These are phyloP conservation scores for Plasmodium relictum DNA, from an alignment of 169 alveolate genomes.

Conservation along the genomic window DNA sequence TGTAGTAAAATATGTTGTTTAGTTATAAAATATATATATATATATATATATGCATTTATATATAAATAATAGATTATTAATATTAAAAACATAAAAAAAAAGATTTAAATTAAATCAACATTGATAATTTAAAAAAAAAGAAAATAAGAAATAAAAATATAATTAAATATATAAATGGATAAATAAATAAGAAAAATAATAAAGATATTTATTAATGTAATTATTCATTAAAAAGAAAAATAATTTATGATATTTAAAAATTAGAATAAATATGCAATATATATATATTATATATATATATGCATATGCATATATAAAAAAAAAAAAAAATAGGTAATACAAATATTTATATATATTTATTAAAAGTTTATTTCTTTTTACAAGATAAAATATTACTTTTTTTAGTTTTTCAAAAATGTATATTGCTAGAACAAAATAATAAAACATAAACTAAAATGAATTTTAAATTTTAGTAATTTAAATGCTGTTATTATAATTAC, in stretches of 20 bases:
- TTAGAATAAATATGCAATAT: conserved; percentile 5
- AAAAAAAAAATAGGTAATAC: not conserved
- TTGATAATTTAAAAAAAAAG: not conserved
- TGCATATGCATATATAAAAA: not conserved
- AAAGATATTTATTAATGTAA: not conserved
- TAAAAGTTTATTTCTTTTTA: not conserved
- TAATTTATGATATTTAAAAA: not conserved
- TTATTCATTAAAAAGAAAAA: conserved; percentile 11
- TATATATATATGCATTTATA: not conserved
- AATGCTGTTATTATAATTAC: not conserved
- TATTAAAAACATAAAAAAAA: not conserved
- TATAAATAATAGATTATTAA: not conserved
- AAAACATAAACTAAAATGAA: conserved; percentile 6
- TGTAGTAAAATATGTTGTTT: no score
- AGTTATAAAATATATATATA: conserved; percentile 1
- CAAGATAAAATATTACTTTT: not conserved
- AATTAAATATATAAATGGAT: not conserved
- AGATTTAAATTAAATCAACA: not conserved
- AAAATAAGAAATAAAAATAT: not conserved
- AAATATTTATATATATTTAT: not conserved
- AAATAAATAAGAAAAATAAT: not conserved
- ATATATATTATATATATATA: not conserved
- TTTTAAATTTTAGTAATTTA: not conserved
- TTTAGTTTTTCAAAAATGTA: conserved; percentile 5
- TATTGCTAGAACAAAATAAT: conserved; percentile 10